These are phyloP conservation scores for Aspergillus texensis DNA, from an alignment of 2,329 filamentous ascomycete genomes.

Conservation along the genomic window DNA sequence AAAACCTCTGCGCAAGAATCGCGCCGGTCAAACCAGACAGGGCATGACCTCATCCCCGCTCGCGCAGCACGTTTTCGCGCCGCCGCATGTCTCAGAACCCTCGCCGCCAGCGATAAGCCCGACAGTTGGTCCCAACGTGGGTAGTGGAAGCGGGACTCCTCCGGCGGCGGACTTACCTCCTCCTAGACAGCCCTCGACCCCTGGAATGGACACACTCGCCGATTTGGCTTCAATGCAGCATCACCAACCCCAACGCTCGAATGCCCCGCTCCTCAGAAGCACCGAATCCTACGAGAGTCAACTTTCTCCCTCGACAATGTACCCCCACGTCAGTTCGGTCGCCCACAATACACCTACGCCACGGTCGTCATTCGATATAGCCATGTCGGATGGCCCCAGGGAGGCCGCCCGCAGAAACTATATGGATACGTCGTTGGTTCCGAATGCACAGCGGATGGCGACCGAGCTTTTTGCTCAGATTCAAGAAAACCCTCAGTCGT, in stretches of 20 bases:
- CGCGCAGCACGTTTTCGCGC: conserved; percentile 45
- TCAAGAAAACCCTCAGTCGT: conserved; percentile 49
- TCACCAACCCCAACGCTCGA: conserved; percentile 46
- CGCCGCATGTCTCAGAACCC: conserved; percentile 39
- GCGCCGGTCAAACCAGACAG: conserved; percentile 35
- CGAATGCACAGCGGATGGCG: conserved; percentile 44
- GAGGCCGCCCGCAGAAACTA: conserved; percentile 45
- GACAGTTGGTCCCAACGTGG: conserved; percentile 27
- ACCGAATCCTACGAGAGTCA: conserved; percentile 48
- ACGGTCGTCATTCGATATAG: conserved; percentile 48
- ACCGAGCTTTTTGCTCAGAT: conserved; percentile 46
- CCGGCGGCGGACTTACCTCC: conserved; percentile 36
- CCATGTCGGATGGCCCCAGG: conserved; percentile 47
- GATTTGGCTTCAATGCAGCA: conserved; percentile 52
- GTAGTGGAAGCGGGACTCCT: conserved; percentile 38
- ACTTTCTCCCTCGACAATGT: conserved; percentile 46
- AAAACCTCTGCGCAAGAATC: conserved; percentile 41
- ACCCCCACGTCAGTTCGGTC: conserved; percentile 41
- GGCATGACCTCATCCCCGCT: conserved; percentile 46
- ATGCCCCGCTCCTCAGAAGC: conserved; percentile 39
- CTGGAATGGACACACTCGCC: conserved; percentile 53
- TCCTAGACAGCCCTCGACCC: conserved; percentile 46
- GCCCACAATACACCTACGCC: conserved; percentile 43
- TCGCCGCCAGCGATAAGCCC: conserved; percentile 42
- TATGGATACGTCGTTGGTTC: conserved; percentile 43